phyloP scores from a whole-genome alignment of 306 rosid genomes.

The Quercus glauca region DNA sequence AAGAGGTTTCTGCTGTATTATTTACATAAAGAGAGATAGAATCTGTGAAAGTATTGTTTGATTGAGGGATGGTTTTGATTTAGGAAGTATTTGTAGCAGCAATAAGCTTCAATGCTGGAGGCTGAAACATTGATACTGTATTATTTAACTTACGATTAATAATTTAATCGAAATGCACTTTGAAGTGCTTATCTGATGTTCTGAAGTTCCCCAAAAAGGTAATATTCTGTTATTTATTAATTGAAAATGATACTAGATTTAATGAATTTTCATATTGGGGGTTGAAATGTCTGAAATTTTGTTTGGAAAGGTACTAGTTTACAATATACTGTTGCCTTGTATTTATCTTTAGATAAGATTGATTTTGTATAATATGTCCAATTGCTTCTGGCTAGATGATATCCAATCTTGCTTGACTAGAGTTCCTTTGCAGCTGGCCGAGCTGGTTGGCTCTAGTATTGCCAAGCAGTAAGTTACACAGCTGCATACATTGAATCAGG shows the following conservation, averaged over 20 bases:
- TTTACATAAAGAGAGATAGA: constrained; percentile 5
- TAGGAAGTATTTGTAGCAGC: constrained; percentile 16
- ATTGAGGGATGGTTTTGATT: constrained; percentile 20
- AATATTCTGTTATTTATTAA: neutral
- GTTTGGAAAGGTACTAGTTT: neutral
- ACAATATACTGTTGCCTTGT: neutral
- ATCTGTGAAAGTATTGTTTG: constrained; percentile 17
- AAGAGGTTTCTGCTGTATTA: constrained; percentile 27
- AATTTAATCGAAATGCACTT: constrained; percentile 11
- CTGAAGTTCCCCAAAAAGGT: neutral
- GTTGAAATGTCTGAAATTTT: neutral
- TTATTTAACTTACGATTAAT: constrained; percentile 19
- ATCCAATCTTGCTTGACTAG: neutral
- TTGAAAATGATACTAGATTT: neutral
- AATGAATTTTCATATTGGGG: neutral
- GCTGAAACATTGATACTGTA: constrained; percentile 26
- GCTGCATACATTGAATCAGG: constrained; percentile 57
- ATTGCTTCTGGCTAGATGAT: neutral
- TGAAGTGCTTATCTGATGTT: neutral
- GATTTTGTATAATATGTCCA: neutral
- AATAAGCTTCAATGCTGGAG: constrained; percentile 27
- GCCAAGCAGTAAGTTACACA: constrained; percentile 70
- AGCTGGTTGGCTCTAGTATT: constrained; percentile 58
- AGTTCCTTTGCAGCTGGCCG: constrained; percentile 67
- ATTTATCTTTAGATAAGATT: neutral